These are phyloP conservation scores for Aspergillus texensis DNA, from an alignment of 2,329 filamentous ascomycete species.

Conservation along the genomic window DNA sequence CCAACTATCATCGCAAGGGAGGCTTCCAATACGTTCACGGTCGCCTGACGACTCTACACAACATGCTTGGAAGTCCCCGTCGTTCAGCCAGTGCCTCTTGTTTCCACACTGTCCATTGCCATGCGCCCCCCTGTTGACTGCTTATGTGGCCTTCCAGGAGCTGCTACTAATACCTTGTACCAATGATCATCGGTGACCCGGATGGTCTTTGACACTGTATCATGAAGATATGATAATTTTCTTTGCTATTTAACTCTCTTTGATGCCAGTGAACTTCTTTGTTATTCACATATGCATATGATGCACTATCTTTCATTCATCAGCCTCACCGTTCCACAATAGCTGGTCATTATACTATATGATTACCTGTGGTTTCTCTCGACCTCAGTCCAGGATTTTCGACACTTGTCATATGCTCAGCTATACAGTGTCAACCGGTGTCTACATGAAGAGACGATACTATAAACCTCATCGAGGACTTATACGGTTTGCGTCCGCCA, in stretches of 20 bases:
- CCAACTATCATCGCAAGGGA: neutral
- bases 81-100: neutral
- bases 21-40: neutral
- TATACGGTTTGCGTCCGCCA: neutral
- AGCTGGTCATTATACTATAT: neutral
- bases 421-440: neutral
- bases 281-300: conserved; percentile 1
- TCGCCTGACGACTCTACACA: neutral
- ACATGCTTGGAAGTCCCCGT: neutral
- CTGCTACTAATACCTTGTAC: neutral
- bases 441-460: conserved; percentile 8
- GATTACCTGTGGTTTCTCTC: neutral
- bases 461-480: neutral
- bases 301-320: neutral
- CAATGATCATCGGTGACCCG: neutral
- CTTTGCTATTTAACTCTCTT: neutral
- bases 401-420: neutral
- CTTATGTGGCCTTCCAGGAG: neutral
- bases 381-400: neutral
- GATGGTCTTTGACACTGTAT: neutral
- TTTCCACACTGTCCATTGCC: neutral
- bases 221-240: neutral
- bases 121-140: neutral
- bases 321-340: neutral
- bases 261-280: neutral